Base-by-base conservation (phyloP, 2,329 filamentous ascomycete genomes). In the Fusarium sambucinum region DNA sequence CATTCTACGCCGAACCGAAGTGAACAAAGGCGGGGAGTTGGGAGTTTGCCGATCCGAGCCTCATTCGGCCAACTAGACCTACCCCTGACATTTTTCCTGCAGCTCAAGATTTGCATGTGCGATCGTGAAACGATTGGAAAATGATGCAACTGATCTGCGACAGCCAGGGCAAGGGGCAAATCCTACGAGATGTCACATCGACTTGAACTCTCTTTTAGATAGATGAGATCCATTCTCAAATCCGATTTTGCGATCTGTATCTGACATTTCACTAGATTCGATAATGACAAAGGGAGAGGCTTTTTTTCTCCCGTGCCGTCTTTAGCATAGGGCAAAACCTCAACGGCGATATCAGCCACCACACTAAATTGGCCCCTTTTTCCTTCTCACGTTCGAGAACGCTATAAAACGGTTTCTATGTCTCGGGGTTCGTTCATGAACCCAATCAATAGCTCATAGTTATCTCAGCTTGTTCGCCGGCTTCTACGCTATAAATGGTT, bases 61-160 rank as follows among this genome's bases (percentile, higher is more conserved):
- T 19, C 32, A 35, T 50, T 35, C 46, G 46, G 46, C 32, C 5
- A 50, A 50, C 21, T 25, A 25, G 23, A 25, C 23, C 23, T 27
- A 50, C 32, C 46, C 32, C 23, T 38, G 46, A n/a, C 23, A 23
- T 21, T 33, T 9, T 19, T 23, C 11, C 32, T 38, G 21, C 8
- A 38, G 17, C 41, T 44, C 25, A 19, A 19, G 33, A 35, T 50
- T 50, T 29, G 17, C 9, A 35, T 50, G 38, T 29, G 13, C 13
- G 47, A 50, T 50, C 32, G 47, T 35, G 46, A 35, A 37, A 37
- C 46, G 2, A 27, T 19, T n/a, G 4, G 23, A 33, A 11, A 17
- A 50, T 38, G 47, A 50, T 50, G 47, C 33, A 50, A 50, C 32
- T 38, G 47, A 50, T 50, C 47, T 50, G 47, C 47, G 25, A 40